These are phyloP conservation scores for Monosporascus sp. DNA, from an alignment of 2,329 filamentous ascomycete species.

Conservation along the genomic window DNA sequence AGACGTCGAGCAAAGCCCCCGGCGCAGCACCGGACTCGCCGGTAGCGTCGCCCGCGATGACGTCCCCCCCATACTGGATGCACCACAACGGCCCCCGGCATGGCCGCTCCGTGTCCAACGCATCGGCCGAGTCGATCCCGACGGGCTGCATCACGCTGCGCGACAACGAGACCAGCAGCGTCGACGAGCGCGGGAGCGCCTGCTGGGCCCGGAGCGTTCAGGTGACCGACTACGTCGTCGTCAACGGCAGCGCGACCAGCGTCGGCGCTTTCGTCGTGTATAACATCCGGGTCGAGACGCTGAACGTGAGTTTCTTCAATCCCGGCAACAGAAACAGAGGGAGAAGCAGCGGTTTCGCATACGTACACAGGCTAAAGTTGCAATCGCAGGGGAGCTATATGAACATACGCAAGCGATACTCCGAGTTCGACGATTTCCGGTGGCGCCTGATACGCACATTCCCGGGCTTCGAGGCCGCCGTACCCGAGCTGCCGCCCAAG, in stretches of 20 bases:
- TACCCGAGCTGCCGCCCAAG: conserved; percentile 88
- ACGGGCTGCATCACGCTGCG: conserved; percentile 54
- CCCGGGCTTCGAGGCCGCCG: conserved; percentile 74
- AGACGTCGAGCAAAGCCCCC: neutral
- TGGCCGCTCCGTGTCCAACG: conserved; percentile 37
- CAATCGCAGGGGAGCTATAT: conserved; percentile 50
- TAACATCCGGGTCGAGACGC: conserved; percentile 82
- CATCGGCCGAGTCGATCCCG: conserved; percentile 43
- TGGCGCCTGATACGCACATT: conserved; percentile 71
- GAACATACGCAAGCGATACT: conserved; percentile 71
- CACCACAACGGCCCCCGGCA: conserved; percentile 21
- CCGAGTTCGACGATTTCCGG: conserved; percentile 84
- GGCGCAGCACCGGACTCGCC: neutral
- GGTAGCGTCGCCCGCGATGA: neutral
- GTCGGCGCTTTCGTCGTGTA: conserved; percentile 92
- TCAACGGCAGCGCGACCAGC: conserved; percentile 51
- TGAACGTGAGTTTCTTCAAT: conserved; percentile 56
- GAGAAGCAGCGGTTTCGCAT: too few species aligned
- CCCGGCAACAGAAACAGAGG: neutral
- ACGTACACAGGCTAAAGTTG: too few species aligned
- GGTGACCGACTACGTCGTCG: conserved; percentile 50
- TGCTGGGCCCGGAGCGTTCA: conserved; percentile 63
- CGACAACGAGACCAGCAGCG: conserved; percentile 54
- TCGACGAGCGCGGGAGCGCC: conserved; percentile 36
- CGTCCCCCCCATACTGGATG: conserved; percentile 31